These are phyloP conservation scores for Phytophthora kernoviae DNA, from an alignment of 352 stramenopile genomes.

Conservation along the genomic window DNA sequence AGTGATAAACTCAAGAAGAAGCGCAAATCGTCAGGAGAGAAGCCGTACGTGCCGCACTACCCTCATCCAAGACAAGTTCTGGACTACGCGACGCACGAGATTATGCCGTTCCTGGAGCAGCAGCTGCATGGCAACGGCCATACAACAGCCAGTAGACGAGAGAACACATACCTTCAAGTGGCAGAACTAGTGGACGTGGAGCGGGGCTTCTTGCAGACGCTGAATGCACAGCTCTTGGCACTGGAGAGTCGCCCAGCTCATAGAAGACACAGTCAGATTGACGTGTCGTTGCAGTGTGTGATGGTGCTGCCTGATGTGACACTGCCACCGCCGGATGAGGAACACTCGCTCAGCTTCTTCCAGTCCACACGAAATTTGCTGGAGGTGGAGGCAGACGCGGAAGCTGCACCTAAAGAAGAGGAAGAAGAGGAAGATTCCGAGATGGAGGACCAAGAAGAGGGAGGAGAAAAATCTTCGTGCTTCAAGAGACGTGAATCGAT, in stretches of 20 bases:
- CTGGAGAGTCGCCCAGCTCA: slow-evolving; percentile 63
- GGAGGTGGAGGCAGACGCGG: slow-evolving; percentile 19
- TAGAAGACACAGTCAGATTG: slow-evolving; percentile 72
- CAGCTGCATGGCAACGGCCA: slow-evolving; percentile 28
- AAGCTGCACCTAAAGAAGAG: slow-evolving; percentile 19
- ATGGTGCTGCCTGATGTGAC: slow-evolving; percentile 86
- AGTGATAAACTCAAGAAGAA: slow-evolving; percentile 36
- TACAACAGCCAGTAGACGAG: background rate
- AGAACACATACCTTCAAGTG: slow-evolving; percentile 67
- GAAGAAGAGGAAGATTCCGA: slow-evolving; percentile 11
- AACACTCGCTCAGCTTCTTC: slow-evolving; percentile 48
- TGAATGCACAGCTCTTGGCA: slow-evolving; percentile 70
- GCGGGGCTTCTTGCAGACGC: slow-evolving; percentile 52
- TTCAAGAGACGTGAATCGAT: slow-evolving; percentile 26
- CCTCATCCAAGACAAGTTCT: slow-evolving; percentile 69
- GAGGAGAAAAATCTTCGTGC: background rate
- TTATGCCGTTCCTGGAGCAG: slow-evolving; percentile 69
- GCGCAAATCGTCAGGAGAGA: slow-evolving; percentile 18
- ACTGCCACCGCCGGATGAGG: slow-evolving; percentile 58
- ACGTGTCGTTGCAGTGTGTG: slow-evolving; percentile 71
- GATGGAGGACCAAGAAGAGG: slow-evolving; percentile 6
- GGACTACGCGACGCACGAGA: slow-evolving; percentile 75
- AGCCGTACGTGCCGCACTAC: slow-evolving; percentile 64
- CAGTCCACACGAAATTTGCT: slow-evolving; percentile 39
- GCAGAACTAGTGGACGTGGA: slow-evolving; percentile 73